These are phyloP conservation scores for Combretum micranthum DNA, from an alignment of 345 rosid species.

Conservation along the genomic window DNA sequence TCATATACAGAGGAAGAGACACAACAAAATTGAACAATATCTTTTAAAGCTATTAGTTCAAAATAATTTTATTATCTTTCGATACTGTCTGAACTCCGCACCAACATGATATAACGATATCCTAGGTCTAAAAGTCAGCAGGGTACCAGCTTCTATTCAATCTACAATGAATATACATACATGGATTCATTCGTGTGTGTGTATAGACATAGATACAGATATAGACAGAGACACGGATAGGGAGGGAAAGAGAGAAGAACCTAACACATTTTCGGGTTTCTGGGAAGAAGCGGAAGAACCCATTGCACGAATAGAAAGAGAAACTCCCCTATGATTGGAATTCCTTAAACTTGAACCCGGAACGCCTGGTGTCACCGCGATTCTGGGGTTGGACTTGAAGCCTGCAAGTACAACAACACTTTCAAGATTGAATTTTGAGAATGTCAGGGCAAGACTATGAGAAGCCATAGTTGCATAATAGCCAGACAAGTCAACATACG, in stretches of 20 bases:
- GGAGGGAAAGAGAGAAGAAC: conserved; percentile 15
- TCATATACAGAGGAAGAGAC: no score
- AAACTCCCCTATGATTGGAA: conserved; percentile 11
- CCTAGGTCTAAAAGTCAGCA: no score
- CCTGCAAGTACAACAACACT: no score
- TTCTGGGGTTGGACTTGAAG: conserved; percentile 11
- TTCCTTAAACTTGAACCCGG: conserved; percentile 1
- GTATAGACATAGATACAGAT: no score
- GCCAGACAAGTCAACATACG: not conserved
- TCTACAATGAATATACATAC: conserved; percentile 1
- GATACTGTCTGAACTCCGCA: no score
- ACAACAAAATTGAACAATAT: no score
- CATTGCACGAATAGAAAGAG: conserved; percentile 48
- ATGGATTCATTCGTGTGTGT: no score
- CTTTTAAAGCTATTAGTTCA: no score
- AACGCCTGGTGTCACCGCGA: conserved; percentile 1
- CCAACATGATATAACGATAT: no score
- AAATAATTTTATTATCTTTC: no score
- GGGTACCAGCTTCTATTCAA: no score
- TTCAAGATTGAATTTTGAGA: conserved; percentile 8
- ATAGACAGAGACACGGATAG: not conserved
- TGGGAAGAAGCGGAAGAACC: conserved; percentile 81
- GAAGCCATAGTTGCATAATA: conserved; percentile 18
- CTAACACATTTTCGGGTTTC: conserved; percentile 49
- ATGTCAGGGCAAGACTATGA: conserved; percentile 9